Conservation (phyloP, 1,139 yeast species). For the Debaryomycetaceae sp. region DNA sequence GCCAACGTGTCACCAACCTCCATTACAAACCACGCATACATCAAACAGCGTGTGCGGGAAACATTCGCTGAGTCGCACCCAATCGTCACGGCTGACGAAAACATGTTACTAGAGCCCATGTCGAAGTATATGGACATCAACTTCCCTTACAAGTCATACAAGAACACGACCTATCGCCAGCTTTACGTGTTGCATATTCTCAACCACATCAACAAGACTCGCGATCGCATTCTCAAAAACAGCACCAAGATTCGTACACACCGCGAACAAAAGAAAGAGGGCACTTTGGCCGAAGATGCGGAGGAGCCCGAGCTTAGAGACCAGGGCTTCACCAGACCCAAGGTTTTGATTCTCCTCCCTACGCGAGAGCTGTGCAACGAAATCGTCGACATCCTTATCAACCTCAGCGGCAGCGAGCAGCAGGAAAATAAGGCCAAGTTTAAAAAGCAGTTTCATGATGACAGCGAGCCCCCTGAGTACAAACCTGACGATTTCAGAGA, state of each 20-base stretch:
- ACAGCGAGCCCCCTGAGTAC: constrained; percentile 47
- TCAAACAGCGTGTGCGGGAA: constrained; percentile 30
- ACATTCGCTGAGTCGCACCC: constrained; percentile 19
- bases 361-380: constrained; percentile 77
- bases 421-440: constrained; percentile 80
- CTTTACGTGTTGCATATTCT: constrained; percentile 68
- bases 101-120: constrained; percentile 49
- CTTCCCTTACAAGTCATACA: constrained; percentile 46
- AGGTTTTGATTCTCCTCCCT: constrained; percentile 77
- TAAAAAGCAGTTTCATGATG: constrained; percentile 59
- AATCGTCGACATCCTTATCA: constrained; percentile 59
- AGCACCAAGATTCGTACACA: constrained; percentile 51
- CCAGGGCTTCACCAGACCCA: constrained; percentile 95
- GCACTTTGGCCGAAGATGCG: constrained; percentile 25
- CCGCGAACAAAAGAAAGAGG: constrained; percentile 40
- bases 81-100: constrained; percentile 21
- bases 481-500: constrained; percentile 84
- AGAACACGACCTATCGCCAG: constrained; percentile 52
- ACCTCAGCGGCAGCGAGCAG: constrained; percentile 65
- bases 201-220: constrained; percentile 81
- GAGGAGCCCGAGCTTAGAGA: constrained; percentile 66
- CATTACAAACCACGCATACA: constrained; percentile 8
- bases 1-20: constrained; percentile 10
- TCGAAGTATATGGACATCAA: constrained; percentile 70
- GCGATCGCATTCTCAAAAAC: constrained; percentile 76